Percentiles rank a stretch among this genome's conserved stretches.
phyloP scores from a whole-genome alignment of 495 filamentous ascomycete genomes.

The Neurospora sublineolata region DNA sequence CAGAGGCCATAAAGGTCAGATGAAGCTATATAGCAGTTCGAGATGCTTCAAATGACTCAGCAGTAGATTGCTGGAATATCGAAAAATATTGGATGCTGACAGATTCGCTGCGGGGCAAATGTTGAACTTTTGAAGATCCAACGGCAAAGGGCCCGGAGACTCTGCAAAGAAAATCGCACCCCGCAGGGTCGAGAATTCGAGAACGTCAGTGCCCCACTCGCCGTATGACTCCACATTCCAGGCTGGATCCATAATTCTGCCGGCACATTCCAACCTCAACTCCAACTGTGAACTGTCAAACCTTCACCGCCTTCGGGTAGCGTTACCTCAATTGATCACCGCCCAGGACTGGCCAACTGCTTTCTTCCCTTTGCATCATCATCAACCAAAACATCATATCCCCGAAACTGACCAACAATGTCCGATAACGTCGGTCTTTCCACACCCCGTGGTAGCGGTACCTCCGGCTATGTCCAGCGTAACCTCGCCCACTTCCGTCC shows the following conservation, averaged over 20 bases:
- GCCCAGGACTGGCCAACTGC: neutral
- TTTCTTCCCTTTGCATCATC: neutral
- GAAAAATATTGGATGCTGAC: neutral
- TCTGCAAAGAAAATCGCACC: neutral
- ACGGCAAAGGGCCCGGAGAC: neutral
- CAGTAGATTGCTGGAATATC: neutral
- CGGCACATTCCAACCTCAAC: neutral
- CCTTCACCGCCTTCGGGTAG: neutral
- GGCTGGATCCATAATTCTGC: neutral
- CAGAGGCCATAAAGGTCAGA: neutral
- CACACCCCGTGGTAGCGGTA: slow-evolving; percentile 89
- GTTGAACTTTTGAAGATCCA: neutral
- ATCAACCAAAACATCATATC: neutral
- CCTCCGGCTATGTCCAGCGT: slow-evolving; percentile 93
- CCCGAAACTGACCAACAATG: slow-evolving; percentile 41
- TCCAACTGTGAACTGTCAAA: neutral
- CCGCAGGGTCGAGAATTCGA: neutral
- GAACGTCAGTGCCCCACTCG: neutral
- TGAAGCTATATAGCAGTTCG: neutral
- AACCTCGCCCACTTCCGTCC: slow-evolving; percentile 73
- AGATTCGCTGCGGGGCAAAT: neutral
- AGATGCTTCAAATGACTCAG: neutral
- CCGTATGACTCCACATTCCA: neutral
- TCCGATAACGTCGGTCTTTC: slow-evolving; percentile 95
- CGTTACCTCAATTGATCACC: neutral